Evolutionary conservation across 805 yeast genomes (phyloP), one percentile per base, ranked within the genome.

Genomic region (Debaryomyces tyrocola): DNA sequence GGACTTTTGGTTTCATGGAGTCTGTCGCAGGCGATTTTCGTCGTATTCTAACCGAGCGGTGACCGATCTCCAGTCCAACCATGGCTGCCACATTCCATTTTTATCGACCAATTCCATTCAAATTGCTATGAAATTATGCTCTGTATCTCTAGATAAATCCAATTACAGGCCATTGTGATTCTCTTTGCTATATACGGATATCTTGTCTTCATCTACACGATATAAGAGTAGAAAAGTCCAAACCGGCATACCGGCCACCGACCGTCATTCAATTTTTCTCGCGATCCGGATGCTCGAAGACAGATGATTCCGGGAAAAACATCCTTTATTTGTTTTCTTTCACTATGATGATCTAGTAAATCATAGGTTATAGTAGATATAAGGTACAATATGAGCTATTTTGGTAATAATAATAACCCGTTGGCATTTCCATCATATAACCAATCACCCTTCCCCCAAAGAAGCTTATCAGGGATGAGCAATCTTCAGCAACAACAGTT

Each of bases 401-500:
- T 49, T 47, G 35, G 47, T 34, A 43, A 41, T 31, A 40, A 41
- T 17, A 45, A 51, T 20, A 59, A 57, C 33, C 56, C 58, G 24
- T 50, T 60, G 24, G 37, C 64, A 20, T 60, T 59, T 43, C 59
- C 63, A 18, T 56, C 63, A 21, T 58, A 56, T 40, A 53, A 50
- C 46, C 62, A 57, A 41, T 46, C 44, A 28, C 53, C 47, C 17
- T 43, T 50, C 44, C 48, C 52, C 18, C 55, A 51, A 35, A 37
- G 57, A 20, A 46, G 33, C 35, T 39, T 54, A 37, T 33, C 49
- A 12, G 45, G 44, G n/a, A 41, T 55, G 24, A 37, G 40, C 15
- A 17, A 37, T 8, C 38, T 49, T 24, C 48, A 44, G 34, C 50
- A 40, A 27, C 47, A 47, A 6, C 51, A 48, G 20, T 34, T 48